Evolutionary conservation across 495 filamentous ascomycete genomes (phyloP).

Genomic region (Cercophora sp.): DNA sequence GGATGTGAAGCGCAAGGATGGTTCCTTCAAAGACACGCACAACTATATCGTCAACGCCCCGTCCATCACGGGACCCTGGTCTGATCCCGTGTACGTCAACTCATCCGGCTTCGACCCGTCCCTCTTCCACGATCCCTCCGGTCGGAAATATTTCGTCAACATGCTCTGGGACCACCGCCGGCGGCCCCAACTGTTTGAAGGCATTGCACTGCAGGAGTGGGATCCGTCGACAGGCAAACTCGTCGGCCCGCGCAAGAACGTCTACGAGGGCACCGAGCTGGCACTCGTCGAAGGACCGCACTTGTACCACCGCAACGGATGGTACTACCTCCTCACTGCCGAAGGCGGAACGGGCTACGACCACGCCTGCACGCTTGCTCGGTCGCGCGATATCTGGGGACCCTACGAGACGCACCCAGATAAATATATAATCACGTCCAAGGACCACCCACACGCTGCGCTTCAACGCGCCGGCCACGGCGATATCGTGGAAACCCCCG

Average conservation of each 20-base stretch:
- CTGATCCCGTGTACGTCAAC: constrained; percentile 51
- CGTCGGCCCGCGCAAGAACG: constrained; percentile 45
- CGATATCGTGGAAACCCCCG: constrained; percentile 55
- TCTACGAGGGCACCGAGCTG: constrained; percentile 53
- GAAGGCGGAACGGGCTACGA: constrained; percentile 61
- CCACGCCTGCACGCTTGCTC: constrained; percentile 51
- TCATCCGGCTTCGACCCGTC: constrained; percentile 55
- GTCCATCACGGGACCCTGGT: constrained; percentile 51
- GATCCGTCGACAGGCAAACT: constrained; percentile 41
- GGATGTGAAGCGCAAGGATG: constrained; percentile 55
- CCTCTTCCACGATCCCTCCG: constrained; percentile 56
- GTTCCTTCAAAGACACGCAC: constrained; percentile 51
- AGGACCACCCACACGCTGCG: constrained; percentile 40
- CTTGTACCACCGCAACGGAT: constrained; percentile 59
- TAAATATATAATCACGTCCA: constrained; percentile 43
- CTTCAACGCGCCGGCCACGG: constrained; percentile 56
- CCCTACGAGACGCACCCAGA: constrained; percentile 55
- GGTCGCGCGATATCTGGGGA: constrained; percentile 52
- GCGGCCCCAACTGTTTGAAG: constrained; percentile 41
- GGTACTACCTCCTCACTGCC: constrained; percentile 65
- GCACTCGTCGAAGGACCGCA: constrained; percentile 60
- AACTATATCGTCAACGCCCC: constrained; percentile 51
- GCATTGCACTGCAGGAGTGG: constrained; percentile 49
- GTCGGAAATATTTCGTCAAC: constrained; percentile 53
- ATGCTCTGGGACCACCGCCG: constrained; percentile 51